Evolutionary conservation across 192 early-diverging fungal species (phyloP).

Genomic region (Mortierella claussenii): DNA sequence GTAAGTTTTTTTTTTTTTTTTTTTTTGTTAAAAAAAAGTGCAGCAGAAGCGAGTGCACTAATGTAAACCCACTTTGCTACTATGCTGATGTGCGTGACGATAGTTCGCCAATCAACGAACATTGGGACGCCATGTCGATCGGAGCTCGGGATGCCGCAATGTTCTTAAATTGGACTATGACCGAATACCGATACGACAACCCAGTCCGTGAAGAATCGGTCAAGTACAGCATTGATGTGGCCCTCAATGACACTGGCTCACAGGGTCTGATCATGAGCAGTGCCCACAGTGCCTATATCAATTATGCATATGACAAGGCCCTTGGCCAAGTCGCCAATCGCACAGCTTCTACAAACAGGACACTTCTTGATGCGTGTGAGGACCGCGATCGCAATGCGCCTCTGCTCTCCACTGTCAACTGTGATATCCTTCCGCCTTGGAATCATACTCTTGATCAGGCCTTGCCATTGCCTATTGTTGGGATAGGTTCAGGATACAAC

Average conservation of each 20-base stretch:
- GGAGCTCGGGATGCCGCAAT: slow-evolving; percentile 39
- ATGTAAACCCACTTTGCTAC: too few species aligned
- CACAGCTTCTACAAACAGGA: slow-evolving; percentile 3
- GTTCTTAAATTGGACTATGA: slow-evolving; percentile 42
- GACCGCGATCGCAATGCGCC: background rate
- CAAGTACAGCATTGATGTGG: slow-evolving; percentile 19
- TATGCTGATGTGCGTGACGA: too few species aligned
- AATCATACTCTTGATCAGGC: slow-evolving; percentile 24
- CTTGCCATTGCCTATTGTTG: slow-evolving; percentile 36
- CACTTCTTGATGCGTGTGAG: slow-evolving; percentile 10
- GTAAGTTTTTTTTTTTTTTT: slow-evolving; percentile 8
- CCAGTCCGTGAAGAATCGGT: slow-evolving; percentile 20
- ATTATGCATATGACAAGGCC: slow-evolving; percentile 29
- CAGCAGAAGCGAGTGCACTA: too few species aligned
- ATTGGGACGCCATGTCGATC: slow-evolving; percentile 32
- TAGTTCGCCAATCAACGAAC: slow-evolving; percentile 24
- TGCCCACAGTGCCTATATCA: slow-evolving; percentile 10
- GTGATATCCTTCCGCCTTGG: slow-evolving; percentile 11
- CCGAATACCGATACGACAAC: slow-evolving; percentile 39
- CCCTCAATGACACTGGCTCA: slow-evolving; percentile 13
- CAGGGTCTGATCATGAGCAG: slow-evolving; percentile 38
- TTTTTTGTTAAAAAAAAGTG: too few species aligned
- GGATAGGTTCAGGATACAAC: slow-evolving; percentile 22
- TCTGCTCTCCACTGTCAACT: background rate
- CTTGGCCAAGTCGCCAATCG: background rate